Evolutionary conservation across 371 early-diverging fungal genomes (phyloP), one percentile per base, ranked within the genome.

Genomic region (Rhizopus microsporus): DNA sequence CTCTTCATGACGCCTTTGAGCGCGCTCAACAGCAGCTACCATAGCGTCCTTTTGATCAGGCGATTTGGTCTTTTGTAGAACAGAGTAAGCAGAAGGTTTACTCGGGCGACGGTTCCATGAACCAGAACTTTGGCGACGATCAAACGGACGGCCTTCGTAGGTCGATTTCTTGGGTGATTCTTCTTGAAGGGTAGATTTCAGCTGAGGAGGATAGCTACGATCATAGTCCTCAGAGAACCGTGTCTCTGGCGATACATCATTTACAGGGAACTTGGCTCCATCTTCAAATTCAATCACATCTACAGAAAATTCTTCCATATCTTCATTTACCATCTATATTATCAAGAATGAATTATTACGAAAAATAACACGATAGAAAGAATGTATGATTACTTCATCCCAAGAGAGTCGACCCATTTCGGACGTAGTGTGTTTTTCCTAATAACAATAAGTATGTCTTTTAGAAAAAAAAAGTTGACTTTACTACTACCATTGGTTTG

Each of bases 161-260:
- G 33, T 48, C 23, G 23, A 23, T 2, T 23, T 57, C 60, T 37
- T 37, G 6, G 38, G 7, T 37, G 7, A 7, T 37, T 23, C 46
- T 46, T 46, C 46, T 29, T 7, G 46, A 7, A 40, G 54, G 13
- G 60, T 54, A 3, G 58, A 62, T 32, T 59, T 62, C 5, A 63
- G 50, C 47, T 74, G 68, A 4, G 72, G 65, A 10, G 74, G 76
- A 52, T 78, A 75, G 15, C 72, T 72, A 7, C 80, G 63, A 54
- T 79, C 80, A 37, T 79, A 79, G 57, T 79, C 80, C 16, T 79
- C 75, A 5, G 77, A 68, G 49, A 79, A 79, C 9, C 80, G 56
- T 10, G 76, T 77, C 16, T 71, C 59, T 10, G 80, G 80, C 16
- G 67, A 56, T 0, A 74, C 75, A 12, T 56, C 56, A 13, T 55